A percentile compares a stretch with the other conserved stretches of the same genome.
Evolutionary conservation across 73 alveolate genomes (phyloP).

Genomic region (Paramecium primaurelia): DNA sequence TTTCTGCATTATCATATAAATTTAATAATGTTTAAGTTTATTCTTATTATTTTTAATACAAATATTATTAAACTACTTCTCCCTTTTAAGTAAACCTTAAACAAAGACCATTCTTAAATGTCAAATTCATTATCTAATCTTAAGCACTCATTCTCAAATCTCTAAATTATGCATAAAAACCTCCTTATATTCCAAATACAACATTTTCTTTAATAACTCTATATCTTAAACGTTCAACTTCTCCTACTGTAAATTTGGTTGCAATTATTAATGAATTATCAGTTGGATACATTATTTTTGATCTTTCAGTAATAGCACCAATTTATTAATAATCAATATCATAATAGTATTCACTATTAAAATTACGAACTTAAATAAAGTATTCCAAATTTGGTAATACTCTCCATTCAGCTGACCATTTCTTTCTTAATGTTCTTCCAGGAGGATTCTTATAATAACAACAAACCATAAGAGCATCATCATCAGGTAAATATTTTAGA

Average conservation of each 20-base stretch:
- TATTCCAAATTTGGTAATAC: conserved; percentile 83
- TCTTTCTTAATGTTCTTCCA: conserved; percentile 59
- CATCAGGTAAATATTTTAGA: conserved; percentile 73
- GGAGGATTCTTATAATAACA: conserved; percentile 70
- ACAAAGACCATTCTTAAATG: conserved; percentile 44
- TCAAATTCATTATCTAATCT: conserved; percentile 35
- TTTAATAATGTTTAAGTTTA: conserved; percentile 9
- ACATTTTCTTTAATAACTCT: conserved; percentile 58
- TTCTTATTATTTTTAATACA: background rate
- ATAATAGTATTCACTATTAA: conserved; percentile 52
- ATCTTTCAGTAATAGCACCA: conserved; percentile 77
- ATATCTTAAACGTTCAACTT: conserved; percentile 1
- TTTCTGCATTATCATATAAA: conserved; percentile 50
- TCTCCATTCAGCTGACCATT: conserved; percentile 85
- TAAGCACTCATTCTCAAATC: conserved; percentile 20
- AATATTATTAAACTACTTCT: conserved; percentile 39
- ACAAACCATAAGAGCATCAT: conserved; percentile 75
- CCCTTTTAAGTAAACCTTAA: conserved; percentile 45
- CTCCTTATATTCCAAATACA: conserved; percentile 50
- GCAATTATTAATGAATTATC: conserved; percentile 83
- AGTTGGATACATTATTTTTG: conserved; percentile 89
- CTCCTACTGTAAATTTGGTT: conserved; percentile 77
- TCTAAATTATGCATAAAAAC: background rate
- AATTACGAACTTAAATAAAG: conserved; percentile 65
- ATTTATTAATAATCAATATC: conserved; percentile 86